These are phyloP conservation scores for Saraca asoca DNA, from an alignment of 331 rosid species.

Conservation along the genomic window DNA sequence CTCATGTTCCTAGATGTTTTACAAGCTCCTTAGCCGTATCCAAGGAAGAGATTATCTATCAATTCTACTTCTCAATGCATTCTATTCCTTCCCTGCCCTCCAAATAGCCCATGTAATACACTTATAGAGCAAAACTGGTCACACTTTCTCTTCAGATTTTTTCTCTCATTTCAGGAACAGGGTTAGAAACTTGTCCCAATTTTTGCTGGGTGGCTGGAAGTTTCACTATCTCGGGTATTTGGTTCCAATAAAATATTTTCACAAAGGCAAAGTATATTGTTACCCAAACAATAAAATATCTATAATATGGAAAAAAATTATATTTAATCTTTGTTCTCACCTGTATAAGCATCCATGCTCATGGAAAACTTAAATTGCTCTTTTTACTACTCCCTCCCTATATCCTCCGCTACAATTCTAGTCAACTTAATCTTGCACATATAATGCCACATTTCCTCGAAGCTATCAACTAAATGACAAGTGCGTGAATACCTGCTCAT, in stretches of 20 bases:
- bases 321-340: too few species aligned
- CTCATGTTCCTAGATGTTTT: too few species aligned
- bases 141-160: too few species aligned
- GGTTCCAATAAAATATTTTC: background rate
- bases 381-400: background rate
- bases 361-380: background rate
- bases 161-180: background rate
- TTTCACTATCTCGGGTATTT: background rate
- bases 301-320: too few species aligned
- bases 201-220: background rate
- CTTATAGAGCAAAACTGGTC: too few species aligned
- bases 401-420: background rate
- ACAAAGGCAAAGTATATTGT: background rate
- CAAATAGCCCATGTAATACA: too few species aligned
- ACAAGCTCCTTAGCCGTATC: background rate
- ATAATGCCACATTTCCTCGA: background rate
- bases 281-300: too few species aligned
- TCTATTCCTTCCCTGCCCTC: background rate
- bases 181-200: background rate
- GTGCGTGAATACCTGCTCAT: conserved; percentile 71
- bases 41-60: background rate
- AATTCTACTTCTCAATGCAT: background rate
- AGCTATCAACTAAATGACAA: background rate
- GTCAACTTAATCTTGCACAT: background rate
- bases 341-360: too few species aligned